Percentiles rank a stretch among this genome's conserved stretches.
Evolutionary conservation across 163 green algal genomes (phyloP).

Genomic region (Chlorella variabilis): DNA sequence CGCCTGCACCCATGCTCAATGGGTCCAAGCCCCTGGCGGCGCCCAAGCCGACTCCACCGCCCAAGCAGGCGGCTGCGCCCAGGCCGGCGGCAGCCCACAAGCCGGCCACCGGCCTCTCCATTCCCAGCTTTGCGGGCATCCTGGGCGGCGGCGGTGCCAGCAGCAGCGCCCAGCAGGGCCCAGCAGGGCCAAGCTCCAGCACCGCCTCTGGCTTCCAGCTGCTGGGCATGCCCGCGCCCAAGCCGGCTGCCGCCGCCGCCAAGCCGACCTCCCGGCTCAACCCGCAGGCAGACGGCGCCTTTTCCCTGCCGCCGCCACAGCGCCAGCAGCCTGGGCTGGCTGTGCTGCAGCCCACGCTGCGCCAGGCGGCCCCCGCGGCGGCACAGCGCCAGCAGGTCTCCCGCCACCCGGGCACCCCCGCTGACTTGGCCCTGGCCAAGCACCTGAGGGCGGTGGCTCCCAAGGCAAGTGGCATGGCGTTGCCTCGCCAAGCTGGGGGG

Average conservation of each 20-base stretch:
- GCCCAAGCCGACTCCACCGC: too few relatives aligned
- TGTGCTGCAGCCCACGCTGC: background rate
- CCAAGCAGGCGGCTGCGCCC: background rate
- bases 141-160: background rate
- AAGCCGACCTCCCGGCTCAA: background rate
- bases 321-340: background rate
- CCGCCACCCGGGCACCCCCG: background rate
- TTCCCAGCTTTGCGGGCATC: background rate
- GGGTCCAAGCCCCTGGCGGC: too few relatives aligned
- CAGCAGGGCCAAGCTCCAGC: background rate
- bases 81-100: background rate
- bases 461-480: too few relatives aligned
- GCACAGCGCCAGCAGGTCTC: background rate
- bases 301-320: background rate
- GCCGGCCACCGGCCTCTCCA: background rate
- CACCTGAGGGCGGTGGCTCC: background rate
- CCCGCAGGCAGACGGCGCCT: background rate
- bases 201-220: background rate
- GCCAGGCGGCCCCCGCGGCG: too few relatives aligned
- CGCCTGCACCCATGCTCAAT: too few relatives aligned
- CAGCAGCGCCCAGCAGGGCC: background rate
- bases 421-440: conserved; percentile 1
- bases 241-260: background rate
- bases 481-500: background rate
- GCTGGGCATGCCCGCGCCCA: background rate